phyloP scores from a whole-genome alignment of 2,329 filamentous ascomycete species.

The Trichothecium sympodiale region DNA sequence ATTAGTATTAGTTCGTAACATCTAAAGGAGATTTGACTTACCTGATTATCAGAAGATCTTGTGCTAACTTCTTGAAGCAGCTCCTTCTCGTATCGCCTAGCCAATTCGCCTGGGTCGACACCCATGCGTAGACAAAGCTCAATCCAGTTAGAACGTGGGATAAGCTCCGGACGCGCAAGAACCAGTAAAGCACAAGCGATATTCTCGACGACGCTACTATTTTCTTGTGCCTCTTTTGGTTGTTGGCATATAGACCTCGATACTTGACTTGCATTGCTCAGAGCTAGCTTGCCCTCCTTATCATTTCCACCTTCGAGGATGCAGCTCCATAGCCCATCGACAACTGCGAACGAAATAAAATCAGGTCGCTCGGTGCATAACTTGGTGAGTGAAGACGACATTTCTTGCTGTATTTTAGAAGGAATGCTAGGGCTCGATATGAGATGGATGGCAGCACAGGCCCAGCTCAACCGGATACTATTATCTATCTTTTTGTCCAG shows the following conservation, averaged over 20 bases:
- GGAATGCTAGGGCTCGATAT: constrained; percentile 54
- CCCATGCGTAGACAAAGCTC: constrained; percentile 70
- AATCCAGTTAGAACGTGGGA: constrained; percentile 80
- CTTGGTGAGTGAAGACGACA: constrained; percentile 47
- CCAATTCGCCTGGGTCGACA: constrained; percentile 73
- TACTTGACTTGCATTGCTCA: constrained; percentile 49
- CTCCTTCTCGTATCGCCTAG: constrained; percentile 47
- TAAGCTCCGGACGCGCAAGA: constrained; percentile 64
- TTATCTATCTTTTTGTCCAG: constrained; percentile 36
- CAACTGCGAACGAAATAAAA: constrained; percentile 50
- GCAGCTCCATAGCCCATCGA: constrained; percentile 75
- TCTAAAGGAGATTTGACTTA: constrained; percentile 20
- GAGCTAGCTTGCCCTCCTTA: constrained; percentile 65
- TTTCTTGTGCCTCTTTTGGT: constrained; percentile 34
- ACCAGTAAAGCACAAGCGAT: constrained; percentile 72
- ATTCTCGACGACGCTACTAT: constrained; percentile 39
- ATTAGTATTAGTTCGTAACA: background rate
- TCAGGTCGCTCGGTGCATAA: constrained; percentile 52
- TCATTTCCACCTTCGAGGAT: constrained; percentile 48
- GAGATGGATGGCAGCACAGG: constrained; percentile 72
- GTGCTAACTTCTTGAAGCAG: constrained; percentile 58
- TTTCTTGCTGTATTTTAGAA: constrained; percentile 51
- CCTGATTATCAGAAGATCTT: constrained; percentile 40
- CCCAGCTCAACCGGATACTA: constrained; percentile 59
- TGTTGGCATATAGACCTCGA: constrained; percentile 53